A percentile compares a stretch with the other conserved stretches of the same genome.
phyloP scores from a whole-genome alignment of 2,329 filamentous ascomycete species.

The Aspergillus tanneri region DNA sequence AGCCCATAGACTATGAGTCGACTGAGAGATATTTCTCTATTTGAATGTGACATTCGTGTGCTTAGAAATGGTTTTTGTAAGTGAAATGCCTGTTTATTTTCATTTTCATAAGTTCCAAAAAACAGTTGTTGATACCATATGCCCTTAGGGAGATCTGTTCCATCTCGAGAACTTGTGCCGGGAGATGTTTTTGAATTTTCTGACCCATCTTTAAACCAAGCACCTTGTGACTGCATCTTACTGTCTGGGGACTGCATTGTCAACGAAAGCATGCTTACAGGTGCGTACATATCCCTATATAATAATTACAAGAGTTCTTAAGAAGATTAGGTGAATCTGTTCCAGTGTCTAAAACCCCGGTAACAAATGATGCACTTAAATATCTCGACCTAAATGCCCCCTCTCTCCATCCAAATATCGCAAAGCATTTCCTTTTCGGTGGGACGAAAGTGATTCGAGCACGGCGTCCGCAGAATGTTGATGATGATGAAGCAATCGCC shows the following conservation, averaged over 20 bases:
- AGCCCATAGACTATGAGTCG: slow-evolving; percentile 74
- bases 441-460: slow-evolving; percentile 95
- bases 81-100: slow-evolving; percentile 26
- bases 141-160: slow-evolving; percentile 73
- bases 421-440: slow-evolving; percentile 87
- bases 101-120: neutral
- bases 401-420: slow-evolving; percentile 77
- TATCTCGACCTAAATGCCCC: slow-evolving; percentile 75
- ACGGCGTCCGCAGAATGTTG: slow-evolving; percentile 79
- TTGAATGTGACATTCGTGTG: slow-evolving; percentile 93
- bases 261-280: slow-evolving; percentile 98
- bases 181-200: slow-evolving; percentile 97
- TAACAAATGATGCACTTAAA: slow-evolving; percentile 74
- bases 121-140: neutral
- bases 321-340: slow-evolving; percentile 74
- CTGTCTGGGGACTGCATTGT: slow-evolving; percentile 95
- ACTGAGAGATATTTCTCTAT: slow-evolving; percentile 84
- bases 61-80: slow-evolving; percentile 90
- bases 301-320: slow-evolving; percentile 20
- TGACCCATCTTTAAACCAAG: slow-evolving; percentile 81
- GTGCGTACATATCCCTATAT: slow-evolving; percentile 30
- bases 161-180: slow-evolving; percentile 84
- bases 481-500: slow-evolving; percentile 83
- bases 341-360: slow-evolving; percentile 87
- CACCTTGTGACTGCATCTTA: slow-evolving; percentile 88